Percentiles rank a stretch among this genome's conserved stretches.
Evolutionary conservation across 2,329 filamentous ascomycete genomes (phyloP).

Genomic region (Penicillium olsonii): DNA sequence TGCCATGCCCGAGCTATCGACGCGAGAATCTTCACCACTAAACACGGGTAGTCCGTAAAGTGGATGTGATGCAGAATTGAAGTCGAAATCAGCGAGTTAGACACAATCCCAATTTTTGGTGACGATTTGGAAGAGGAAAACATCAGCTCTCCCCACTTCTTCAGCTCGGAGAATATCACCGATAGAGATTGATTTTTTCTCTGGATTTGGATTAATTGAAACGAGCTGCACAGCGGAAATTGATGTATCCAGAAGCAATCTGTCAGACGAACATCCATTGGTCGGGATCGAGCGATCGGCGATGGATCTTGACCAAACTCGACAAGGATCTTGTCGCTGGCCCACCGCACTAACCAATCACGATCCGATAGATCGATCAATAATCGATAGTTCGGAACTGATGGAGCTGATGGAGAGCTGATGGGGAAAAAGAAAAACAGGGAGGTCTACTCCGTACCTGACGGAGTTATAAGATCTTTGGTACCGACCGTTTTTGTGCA

Average conservation of each 20-base stretch:
- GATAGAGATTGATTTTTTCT: not conserved
- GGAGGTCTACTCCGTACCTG: too few relatives aligned
- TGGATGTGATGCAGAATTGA: not conserved
- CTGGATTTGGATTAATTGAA: not conserved
- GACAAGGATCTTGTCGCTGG: not conserved
- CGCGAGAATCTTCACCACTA: slow-evolving; percentile 27
- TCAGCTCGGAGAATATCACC: not conserved
- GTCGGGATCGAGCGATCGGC: not conserved
- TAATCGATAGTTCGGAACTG: slow-evolving; percentile 21
- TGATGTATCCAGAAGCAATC: slow-evolving; percentile 9
- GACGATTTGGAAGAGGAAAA: not conserved
- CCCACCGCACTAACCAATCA: slow-evolving; percentile 17
- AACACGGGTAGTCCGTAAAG: slow-evolving; percentile 8
- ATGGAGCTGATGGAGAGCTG: slow-evolving; percentile 1
- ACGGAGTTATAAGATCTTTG: not conserved
- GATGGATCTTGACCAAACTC: slow-evolving; percentile 6
- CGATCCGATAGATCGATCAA: not conserved
- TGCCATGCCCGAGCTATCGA: slow-evolving; percentile 38
- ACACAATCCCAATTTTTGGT: not conserved
- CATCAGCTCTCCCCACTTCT: not conserved
- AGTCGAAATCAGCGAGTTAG: not conserved
- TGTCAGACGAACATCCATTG: not conserved
- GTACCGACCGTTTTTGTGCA: not conserved
- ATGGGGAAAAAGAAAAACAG: slow-evolving; percentile 4
- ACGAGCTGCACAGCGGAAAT: slow-evolving; percentile 1